phyloP scores from a whole-genome alignment of 495 filamentous ascomycete genomes.

The Oidiodendron maius region DNA sequence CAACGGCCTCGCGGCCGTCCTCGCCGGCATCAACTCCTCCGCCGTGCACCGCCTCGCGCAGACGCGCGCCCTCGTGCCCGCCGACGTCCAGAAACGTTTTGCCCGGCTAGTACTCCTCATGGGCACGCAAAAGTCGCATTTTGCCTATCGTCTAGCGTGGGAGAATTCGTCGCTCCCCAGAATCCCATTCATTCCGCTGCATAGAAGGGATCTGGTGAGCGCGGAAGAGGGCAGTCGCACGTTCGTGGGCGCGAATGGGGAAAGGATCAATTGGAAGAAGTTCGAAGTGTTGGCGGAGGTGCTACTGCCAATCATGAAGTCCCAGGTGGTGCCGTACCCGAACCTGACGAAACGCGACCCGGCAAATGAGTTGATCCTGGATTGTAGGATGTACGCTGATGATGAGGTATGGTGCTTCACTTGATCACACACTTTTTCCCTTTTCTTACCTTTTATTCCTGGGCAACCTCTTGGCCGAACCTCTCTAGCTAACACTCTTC shows the following conservation, averaged over 20 bases:
- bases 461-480: no score
- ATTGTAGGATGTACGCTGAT: conserved; percentile 32
- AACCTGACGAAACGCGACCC: conserved; percentile 60
- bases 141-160: conserved; percentile 93
- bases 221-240: conserved; percentile 91
- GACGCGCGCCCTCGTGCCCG: conserved; percentile 71
- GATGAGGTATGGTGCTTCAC: conserved; percentile 21
- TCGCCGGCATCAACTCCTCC: conserved; percentile 87
- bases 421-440: not conserved
- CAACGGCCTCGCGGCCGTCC: conserved; percentile 85
- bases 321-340: conserved; percentile 78
- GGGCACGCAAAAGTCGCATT: conserved; percentile 85
- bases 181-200: conserved; percentile 92
- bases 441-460: not conserved
- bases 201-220: conserved; percentile 79
- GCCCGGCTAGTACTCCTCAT: conserved; percentile 87
- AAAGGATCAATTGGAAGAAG: conserved; percentile 94
- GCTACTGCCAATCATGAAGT: conserved; percentile 81
- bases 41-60: conserved; percentile 80
- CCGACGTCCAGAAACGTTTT: conserved; percentile 68
- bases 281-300: conserved; percentile 95
- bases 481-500: conserved; percentile 22
- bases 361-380: conserved; percentile 65
- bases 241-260: conserved; percentile 66
- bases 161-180: conserved; percentile 85